phyloP scores from a whole-genome alignment of 305 asterid species.

The Fraxinus nigra region DNA sequence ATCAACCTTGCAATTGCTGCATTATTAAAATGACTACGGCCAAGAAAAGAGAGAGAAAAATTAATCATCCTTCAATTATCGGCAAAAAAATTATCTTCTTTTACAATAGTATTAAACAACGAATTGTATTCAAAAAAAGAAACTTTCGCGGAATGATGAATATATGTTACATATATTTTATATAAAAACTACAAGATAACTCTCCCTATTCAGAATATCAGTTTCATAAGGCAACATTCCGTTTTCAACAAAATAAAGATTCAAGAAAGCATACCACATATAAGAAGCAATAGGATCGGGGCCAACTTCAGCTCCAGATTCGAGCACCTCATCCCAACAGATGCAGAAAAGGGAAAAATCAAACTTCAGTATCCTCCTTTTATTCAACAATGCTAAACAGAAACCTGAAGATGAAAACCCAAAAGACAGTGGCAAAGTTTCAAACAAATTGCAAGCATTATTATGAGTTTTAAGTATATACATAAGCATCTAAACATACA shows the following conservation, averaged over 20 bases:
- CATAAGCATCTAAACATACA: background rate
- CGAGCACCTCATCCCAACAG: constrained; percentile 41
- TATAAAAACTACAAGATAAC: background rate
- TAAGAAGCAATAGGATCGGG: constrained; percentile 44
- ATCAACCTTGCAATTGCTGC: constrained; percentile 8
- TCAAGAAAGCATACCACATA: constrained; percentile 52
- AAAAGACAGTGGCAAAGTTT: background rate
- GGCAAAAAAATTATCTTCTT: background rate
- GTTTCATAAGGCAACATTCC: constrained; percentile 9
- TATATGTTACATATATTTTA: background rate
- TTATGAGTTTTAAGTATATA: background rate
- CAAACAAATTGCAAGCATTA: constrained; percentile 1
- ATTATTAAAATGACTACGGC: constrained; percentile 7
- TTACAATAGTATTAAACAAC: background rate
- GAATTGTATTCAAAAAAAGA: background rate
- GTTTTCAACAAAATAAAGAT: constrained; percentile 6
- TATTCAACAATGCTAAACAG: background rate
- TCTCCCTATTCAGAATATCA: background rate
- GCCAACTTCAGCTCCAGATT: constrained; percentile 31
- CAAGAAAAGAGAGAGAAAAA: background rate
- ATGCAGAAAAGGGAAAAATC: background rate
- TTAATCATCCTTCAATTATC: background rate
- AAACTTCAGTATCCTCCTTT: background rate
- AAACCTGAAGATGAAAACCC: background rate
- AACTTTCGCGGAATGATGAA: background rate